Evolutionary conservation across 345 rosid genomes (phyloP).

Genomic region (Lagerstroemia speciosa): DNA sequence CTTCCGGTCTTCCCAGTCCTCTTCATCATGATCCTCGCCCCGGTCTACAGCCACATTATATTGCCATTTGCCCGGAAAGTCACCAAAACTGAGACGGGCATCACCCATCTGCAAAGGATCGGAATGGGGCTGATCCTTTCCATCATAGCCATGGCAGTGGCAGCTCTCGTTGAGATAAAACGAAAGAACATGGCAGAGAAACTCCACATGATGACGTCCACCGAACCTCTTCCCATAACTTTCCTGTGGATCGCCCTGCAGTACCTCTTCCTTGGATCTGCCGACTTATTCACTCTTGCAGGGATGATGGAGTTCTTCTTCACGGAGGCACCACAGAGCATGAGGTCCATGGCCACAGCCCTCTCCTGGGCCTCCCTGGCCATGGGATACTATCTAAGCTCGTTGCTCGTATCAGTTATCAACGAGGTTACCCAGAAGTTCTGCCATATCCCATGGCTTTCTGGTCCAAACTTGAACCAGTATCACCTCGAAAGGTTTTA

Average conservation of each 20-base stretch:
- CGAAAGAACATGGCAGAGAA: slow-evolving; percentile 35
- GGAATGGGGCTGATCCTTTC: slow-evolving; percentile 75
- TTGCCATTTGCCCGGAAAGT: slow-evolving; percentile 51
- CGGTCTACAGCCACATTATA: slow-evolving; percentile 53
- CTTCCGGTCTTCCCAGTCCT: slow-evolving; percentile 77
- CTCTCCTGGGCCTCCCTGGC: slow-evolving; percentile 95
- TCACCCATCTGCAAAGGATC: slow-evolving; percentile 70
- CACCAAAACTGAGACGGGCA: slow-evolving; percentile 59
- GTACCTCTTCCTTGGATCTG: slow-evolving; percentile 90
- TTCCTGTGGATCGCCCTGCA: slow-evolving; percentile 87
- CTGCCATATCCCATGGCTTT: slow-evolving; percentile 55
- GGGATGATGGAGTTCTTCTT: slow-evolving; percentile 96
- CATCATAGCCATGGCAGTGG: slow-evolving; percentile 65
- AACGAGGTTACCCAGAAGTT: slow-evolving; percentile 36
- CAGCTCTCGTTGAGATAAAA: slow-evolving; percentile 70
- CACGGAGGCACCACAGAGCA: slow-evolving; percentile 68
- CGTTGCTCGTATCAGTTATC: slow-evolving; percentile 57
- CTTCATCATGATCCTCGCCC: slow-evolving; percentile 75
- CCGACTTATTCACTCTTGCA: slow-evolving; percentile 81
- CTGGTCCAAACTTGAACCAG: slow-evolving; percentile 64
- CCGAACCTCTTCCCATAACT: slow-evolving; percentile 63
- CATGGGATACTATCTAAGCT: slow-evolving; percentile 85
- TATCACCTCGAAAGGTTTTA: slow-evolving; percentile 74
- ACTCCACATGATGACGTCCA: slow-evolving; percentile 24
- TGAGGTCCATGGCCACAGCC: slow-evolving; percentile 85